phyloP scores from a whole-genome alignment of 768 basidiomycete genomes.

The Porpolomopsis calyptriformis region DNA sequence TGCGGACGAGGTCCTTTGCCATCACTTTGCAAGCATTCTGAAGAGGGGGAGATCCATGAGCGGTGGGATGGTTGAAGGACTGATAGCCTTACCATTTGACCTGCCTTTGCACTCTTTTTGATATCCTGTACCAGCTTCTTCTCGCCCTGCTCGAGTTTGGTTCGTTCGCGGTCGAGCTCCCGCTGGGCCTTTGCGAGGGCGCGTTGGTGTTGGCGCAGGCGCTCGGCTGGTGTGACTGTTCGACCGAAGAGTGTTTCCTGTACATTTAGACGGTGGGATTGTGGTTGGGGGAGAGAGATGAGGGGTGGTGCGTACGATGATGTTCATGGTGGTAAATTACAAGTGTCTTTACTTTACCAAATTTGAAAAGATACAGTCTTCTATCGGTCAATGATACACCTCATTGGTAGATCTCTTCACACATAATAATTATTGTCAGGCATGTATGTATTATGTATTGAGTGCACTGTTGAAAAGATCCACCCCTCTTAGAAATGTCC shows the following conservation, averaged over 20 bases:
- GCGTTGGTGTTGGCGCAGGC: slow-evolving; percentile 93
- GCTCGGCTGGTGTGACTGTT: slow-evolving; percentile 90
- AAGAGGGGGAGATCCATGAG: slow-evolving; percentile 10
- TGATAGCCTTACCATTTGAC: slow-evolving; percentile 66
- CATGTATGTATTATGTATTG: too few species aligned
- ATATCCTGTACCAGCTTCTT: slow-evolving; percentile 95
- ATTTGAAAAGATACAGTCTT: too few species aligned
- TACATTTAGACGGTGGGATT: slow-evolving; percentile 7
- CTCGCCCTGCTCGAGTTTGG: slow-evolving; percentile 90
- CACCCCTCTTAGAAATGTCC: too few species aligned
- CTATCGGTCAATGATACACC: too few species aligned
- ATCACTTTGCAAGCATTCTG: slow-evolving; percentile 99
- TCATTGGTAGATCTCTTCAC: too few species aligned
- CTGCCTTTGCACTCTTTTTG: slow-evolving; percentile 90
- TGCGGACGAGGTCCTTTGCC: slow-evolving; percentile 97
- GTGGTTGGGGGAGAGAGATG: slow-evolving; percentile 1
- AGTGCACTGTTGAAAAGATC: too few species aligned
- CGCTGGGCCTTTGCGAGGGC: slow-evolving; percentile 94
- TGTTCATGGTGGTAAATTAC: slow-evolving; percentile 58
- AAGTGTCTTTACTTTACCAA: too few species aligned
- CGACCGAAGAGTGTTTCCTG: slow-evolving; percentile 95
- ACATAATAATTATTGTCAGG: too few species aligned
- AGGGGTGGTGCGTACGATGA: slow-evolving; percentile 44
- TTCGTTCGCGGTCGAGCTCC: slow-evolving; percentile 91
- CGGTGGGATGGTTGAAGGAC: slow-evolving; percentile 7